Evolutionary conservation across 805 yeast species (phyloP).

Genomic region (Teunomyces pallodes): DNA sequence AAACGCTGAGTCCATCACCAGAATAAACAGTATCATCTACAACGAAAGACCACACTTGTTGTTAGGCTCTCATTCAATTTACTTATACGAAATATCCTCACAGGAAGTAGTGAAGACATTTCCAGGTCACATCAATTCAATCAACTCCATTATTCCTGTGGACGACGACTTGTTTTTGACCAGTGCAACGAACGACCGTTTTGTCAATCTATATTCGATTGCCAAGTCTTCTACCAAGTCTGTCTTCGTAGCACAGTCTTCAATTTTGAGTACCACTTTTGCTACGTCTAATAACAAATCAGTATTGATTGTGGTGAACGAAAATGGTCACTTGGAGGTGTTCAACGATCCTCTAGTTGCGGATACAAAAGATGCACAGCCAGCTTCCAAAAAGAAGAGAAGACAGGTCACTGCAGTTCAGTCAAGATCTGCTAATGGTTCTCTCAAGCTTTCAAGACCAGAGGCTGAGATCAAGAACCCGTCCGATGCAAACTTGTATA

Average conservation of each 20-base stretch:
- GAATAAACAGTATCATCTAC: conserved; percentile 26
- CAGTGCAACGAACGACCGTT: conserved; percentile 77
- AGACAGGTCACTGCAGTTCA: conserved; percentile 37
- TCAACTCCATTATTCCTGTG: conserved; percentile 47
- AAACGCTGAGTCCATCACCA: conserved; percentile 32
- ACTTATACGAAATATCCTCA: conserved; percentile 44
- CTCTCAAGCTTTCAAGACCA: conserved; percentile 49
- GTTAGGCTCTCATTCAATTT: conserved; percentile 66
- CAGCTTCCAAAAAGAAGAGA: conserved; percentile 38
- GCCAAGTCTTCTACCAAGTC: conserved; percentile 42
- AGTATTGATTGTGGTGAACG: conserved; percentile 59
- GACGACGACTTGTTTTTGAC: conserved; percentile 54
- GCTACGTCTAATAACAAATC: conserved; percentile 30
- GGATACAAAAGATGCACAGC: conserved; percentile 13
- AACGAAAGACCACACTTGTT: conserved; percentile 45
- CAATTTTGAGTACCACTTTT: conserved; percentile 47
- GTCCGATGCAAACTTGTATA: conserved; percentile 23
- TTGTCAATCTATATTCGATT: conserved; percentile 66
- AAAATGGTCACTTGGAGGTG: conserved; percentile 70
- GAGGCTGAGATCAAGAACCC: conserved; percentile 32
- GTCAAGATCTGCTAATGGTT: conserved; percentile 51
- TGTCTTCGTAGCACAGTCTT: conserved; percentile 70
- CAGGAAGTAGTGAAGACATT: conserved; percentile 46
- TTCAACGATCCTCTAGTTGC: conserved; percentile 56
- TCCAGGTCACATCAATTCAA: conserved; percentile 77